These are phyloP conservation scores for Ceratocystis variospora DNA, from an alignment of 2,329 filamentous ascomycete genomes.

Conservation along the genomic window DNA sequence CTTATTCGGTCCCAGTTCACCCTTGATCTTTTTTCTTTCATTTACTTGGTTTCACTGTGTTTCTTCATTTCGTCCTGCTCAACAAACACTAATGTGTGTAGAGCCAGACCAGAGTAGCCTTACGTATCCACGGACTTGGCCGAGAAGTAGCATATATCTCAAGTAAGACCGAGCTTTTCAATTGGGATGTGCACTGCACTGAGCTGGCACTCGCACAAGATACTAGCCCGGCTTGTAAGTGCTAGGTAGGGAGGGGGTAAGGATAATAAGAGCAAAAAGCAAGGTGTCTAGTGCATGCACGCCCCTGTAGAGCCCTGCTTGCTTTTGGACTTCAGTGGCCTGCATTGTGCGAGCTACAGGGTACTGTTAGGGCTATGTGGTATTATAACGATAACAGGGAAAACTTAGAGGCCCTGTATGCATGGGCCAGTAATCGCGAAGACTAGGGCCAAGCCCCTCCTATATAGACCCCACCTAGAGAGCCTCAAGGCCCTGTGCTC, in stretches of 20 bases:
- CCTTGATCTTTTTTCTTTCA: too few species aligned
- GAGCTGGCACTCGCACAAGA: background rate
- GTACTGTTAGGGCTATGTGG: too few species aligned
- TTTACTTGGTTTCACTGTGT: background rate
- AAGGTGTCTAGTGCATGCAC: too few species aligned
- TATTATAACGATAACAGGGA: background rate
- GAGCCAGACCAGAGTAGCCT: background rate
- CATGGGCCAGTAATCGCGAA: background rate
- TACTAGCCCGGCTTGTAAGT: background rate
- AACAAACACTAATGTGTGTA: background rate
- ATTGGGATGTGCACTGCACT: background rate
- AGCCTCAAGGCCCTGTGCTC: background rate
- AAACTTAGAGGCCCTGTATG: background rate
- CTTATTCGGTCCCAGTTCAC: too few species aligned
- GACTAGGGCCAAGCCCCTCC: slow-evolving; percentile 2
- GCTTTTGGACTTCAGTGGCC: too few species aligned
- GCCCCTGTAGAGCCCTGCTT: too few species aligned
- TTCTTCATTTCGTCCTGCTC: background rate
- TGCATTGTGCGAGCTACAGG: too few species aligned
- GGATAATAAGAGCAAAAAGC: too few species aligned
- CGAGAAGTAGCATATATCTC: slow-evolving; percentile 5
- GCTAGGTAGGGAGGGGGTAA: background rate
- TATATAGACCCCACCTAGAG: background rate
- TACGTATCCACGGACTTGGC: slow-evolving; percentile 7
- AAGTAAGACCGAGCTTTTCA: slow-evolving; percentile 8